A percentile compares a stretch with the other conserved stretches of the same genome.
These are phyloP conservation scores for Oryza glumipatula DNA, from an alignment of 176 grass and related monocot genomes.

Conservation along the genomic window DNA sequence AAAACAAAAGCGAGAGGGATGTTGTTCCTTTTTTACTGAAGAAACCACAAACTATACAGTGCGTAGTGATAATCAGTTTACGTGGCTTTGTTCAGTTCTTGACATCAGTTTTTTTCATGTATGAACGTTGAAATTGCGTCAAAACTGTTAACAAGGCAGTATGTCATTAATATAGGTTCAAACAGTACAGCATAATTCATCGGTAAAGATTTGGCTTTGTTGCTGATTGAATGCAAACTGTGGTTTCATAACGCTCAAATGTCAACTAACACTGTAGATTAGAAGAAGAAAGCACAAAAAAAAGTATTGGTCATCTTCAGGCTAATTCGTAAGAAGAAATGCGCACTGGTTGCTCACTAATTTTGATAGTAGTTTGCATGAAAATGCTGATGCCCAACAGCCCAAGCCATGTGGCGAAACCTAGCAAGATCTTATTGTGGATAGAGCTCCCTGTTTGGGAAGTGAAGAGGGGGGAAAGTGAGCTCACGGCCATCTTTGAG, in stretches of 20 bases:
- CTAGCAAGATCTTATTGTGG: conserved; percentile 1
- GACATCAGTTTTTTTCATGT: background rate
- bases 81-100: background rate
- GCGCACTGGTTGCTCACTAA: background rate
- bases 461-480: background rate
- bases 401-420: background rate
- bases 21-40: background rate
- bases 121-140: background rate
- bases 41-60: background rate
- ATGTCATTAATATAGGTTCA: background rate
- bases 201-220: too few relatives aligned
- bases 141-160: background rate
- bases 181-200: too few relatives aligned
- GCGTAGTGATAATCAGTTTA: background rate
- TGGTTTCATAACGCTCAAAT: background rate
- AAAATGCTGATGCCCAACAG: too few relatives aligned
- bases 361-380: background rate
- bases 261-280: background rate
- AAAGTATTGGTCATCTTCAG: background rate
- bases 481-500: conserved; percentile 75
- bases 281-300: background rate
- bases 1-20: background rate
- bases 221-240: background rate
- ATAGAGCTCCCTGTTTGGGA: background rate
- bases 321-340: background rate